Base-by-base conservation (phyloP, 352 stramenopile species). In the Achlya hypogyna region DNA sequence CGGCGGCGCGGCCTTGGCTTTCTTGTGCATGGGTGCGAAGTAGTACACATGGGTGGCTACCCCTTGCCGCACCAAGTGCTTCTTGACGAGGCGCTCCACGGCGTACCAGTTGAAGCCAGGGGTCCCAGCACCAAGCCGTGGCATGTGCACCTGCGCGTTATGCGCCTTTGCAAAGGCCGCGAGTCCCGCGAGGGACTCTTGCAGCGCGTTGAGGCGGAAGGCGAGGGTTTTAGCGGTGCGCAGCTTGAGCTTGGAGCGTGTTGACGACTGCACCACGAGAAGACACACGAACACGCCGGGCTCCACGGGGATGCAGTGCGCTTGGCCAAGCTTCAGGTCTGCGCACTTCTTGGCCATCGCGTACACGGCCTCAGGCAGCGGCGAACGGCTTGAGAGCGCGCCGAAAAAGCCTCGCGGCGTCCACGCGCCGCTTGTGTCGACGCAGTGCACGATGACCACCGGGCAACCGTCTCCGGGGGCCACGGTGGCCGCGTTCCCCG, bases 51-150 rank as follows among this genome's bases (percentile, higher is more conserved):
- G 86, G 60, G 76, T 73, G 31, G 75, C 40, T 27, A 88, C 73
- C 8, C 78, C 78, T 16, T 65, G 62, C 54, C 88, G 81, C 20
- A 78, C 74, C 68, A 91, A 65, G 34, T 83, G 76, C 6, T 82
- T 79, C 54, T 82, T 79, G 62, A 89, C 70, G 40, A 91, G 72
- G 45, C 83, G 83, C 74, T 89, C 83, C 32, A 89, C 83, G 10
- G 81, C 79, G 69, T 91, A 91, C 83, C 83, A 91, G 62, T 91
- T 91, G 73, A 89, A 91, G 45, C 77, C 71, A 1, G 83, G 79
- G 20, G 83, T 89, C 49, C 81, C 83, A 54, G 87, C 88, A 51
- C 83, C 83, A 38, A 91, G 89, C 45, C 83, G 81, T 28, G 83
- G 83, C 66, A 91, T 78, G 78, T 91, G 81, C 60, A 91, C 71